Evolutionary conservation across 352 stramenopile genomes (phyloP).

Genomic region (Pythium rhizo-oryzae): DNA sequence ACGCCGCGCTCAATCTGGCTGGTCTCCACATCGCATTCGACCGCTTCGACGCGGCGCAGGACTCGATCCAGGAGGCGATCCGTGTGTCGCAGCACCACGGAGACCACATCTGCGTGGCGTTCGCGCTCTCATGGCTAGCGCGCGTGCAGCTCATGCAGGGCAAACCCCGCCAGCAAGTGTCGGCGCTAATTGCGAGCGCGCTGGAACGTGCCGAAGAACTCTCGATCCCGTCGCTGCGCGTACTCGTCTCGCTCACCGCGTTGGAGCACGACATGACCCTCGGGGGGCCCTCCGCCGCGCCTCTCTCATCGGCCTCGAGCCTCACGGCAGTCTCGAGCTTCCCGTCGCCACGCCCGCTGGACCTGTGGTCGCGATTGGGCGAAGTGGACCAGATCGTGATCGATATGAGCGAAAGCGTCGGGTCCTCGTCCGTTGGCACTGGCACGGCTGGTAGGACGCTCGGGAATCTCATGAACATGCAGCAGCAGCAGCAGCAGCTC

Average conservation of each 20-base stretch:
- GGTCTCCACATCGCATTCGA: conserved; percentile 88
- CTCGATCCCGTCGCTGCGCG: conserved; percentile 50
- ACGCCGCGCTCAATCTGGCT: conserved; percentile 90
- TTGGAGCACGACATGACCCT: conserved; percentile 54
- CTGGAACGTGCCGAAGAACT: conserved; percentile 68
- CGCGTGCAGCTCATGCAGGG: conserved; percentile 66
- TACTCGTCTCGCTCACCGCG: conserved; percentile 47
- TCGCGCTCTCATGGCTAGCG: conserved; percentile 90
- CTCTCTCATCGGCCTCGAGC: neutral
- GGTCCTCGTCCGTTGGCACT: neutral
- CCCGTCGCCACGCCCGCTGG: conserved; percentile 25
- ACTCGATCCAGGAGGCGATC: conserved; percentile 93
- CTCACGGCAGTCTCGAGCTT: conserved; percentile 15
- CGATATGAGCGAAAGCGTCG: conserved; percentile 22
- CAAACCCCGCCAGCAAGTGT: conserved; percentile 53
- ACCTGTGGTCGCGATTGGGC: conserved; percentile 24
- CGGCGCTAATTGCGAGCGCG: conserved; percentile 51
- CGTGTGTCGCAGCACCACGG: conserved; percentile 92
- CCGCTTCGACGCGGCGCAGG: conserved; percentile 67
- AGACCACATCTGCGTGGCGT: conserved; percentile 92
- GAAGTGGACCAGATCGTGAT: conserved; percentile 19
- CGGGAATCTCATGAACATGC: conserved; percentile 30
- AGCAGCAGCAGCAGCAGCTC: conserved; percentile 27
- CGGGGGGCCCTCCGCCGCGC: conserved; percentile 12
- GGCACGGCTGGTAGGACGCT: conserved; percentile 19